Percentiles rank a stretch among this genome's conserved stretches.
These are phyloP conservation scores for Mortierella sp. DNA, from an alignment of 371 early-diverging fungal species.

Conservation along the genomic window DNA sequence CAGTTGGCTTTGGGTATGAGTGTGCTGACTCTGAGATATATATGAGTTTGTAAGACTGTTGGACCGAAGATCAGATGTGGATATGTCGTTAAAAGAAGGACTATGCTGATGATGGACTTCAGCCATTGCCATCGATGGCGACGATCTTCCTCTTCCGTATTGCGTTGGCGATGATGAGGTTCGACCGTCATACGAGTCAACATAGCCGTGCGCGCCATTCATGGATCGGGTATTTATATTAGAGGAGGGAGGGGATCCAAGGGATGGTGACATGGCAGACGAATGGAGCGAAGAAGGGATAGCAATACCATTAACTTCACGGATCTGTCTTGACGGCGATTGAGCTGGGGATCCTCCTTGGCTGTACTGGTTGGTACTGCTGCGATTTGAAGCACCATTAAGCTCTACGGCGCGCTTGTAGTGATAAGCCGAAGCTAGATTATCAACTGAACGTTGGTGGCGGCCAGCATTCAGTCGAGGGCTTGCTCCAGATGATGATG, in stretches of 20 bases:
- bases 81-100: background rate
- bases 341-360: background rate
- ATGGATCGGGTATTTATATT: background rate
- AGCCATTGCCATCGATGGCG: background rate
- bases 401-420: slow-evolving; percentile 26
- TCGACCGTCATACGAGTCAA: background rate
- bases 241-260: slow-evolving; percentile 20
- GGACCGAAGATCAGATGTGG: background rate
- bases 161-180: slow-evolving; percentile 16
- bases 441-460: slow-evolving; percentile 25
- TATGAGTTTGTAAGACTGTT: slow-evolving; percentile 11
- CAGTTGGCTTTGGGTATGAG: slow-evolving; percentile 2
- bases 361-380: background rate
- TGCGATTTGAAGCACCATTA: background rate
- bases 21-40: too few relatives aligned
- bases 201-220: background rate
- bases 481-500: background rate
- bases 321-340: background rate
- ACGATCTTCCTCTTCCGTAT: slow-evolving; percentile 3
- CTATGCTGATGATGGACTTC: background rate
- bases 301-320: slow-evolving; percentile 6
- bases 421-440: slow-evolving; percentile 26
- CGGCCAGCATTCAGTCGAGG: background rate
- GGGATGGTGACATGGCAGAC: background rate
- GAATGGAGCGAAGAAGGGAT: slow-evolving; percentile 20